Percentiles rank a stretch among this genome's conserved stretches.
Evolutionary conservation across 2,329 filamentous ascomycete genomes (phyloP).

Genomic region (Paraphaeosphaeria sporulosa): DNA sequence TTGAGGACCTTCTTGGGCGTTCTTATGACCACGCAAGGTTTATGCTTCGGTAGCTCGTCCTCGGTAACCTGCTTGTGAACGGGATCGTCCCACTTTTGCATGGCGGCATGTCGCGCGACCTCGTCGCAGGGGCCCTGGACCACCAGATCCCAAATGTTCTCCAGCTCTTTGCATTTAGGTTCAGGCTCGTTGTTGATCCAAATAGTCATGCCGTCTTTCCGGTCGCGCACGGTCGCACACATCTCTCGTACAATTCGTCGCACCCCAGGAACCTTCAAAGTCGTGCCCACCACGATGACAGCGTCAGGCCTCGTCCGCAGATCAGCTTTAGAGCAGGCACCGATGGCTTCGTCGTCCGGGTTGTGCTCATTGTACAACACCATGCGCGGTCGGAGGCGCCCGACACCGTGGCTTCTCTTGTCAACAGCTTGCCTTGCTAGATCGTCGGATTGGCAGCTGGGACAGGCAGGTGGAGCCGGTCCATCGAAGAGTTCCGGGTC

Average conservation of each 20-base stretch:
- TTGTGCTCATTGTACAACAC: constrained; percentile 98
- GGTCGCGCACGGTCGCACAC: constrained; percentile 83
- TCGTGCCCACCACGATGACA: constrained; percentile 93
- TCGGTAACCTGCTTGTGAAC: constrained; percentile 45
- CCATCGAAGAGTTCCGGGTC: constrained; percentile 82
- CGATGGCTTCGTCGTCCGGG: constrained; percentile 95
- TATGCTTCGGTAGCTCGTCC: constrained; percentile 42
- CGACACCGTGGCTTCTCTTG: constrained; percentile 92
- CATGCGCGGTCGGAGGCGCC: constrained; percentile 87
- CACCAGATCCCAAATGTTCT: constrained; percentile 91
- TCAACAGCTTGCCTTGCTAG: constrained; percentile 78
- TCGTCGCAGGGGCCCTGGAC: constrained; percentile 88
- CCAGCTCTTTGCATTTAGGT: constrained; percentile 82
- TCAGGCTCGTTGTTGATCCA: constrained; percentile 94
- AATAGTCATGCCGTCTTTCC: constrained; percentile 83
- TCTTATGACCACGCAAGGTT: constrained; percentile 42
- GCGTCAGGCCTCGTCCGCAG: constrained; percentile 86
- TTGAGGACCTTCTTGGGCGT: constrained; percentile 43
- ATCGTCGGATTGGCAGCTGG: constrained; percentile 76
- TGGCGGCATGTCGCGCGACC: constrained; percentile 75
- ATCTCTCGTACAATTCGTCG: constrained; percentile 88
- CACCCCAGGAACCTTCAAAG: constrained; percentile 92
- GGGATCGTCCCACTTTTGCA: constrained; percentile 65
- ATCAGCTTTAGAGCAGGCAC: constrained; percentile 86
- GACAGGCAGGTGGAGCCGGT: constrained; percentile 81